A percentile compares a stretch with the other conserved stretches of the same genome.
These are phyloP conservation scores for Elsinoe batatas DNA, from an alignment of 2,329 filamentous ascomycete genomes.

Conservation along the genomic window DNA sequence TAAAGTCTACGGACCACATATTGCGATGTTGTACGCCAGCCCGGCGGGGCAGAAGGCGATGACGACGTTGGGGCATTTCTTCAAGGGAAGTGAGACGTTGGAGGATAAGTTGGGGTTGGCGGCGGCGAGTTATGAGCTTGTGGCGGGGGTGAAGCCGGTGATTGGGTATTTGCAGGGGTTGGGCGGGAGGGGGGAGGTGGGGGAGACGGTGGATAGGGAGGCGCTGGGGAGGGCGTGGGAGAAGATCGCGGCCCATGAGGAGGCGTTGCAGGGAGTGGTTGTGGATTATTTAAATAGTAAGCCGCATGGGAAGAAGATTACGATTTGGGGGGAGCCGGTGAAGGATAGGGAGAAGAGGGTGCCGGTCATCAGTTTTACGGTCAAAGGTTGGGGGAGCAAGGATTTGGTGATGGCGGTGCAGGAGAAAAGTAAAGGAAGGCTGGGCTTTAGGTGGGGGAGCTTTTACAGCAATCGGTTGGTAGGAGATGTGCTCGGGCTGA, in stretches of 20 bases:
- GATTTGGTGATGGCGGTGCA: constrained; percentile 55
- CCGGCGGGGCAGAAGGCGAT: constrained; percentile 46
- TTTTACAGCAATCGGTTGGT: constrained; percentile 59
- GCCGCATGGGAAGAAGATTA: constrained; percentile 35
- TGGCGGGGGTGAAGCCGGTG: constrained; percentile 52
- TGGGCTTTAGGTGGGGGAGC: constrained; percentile 56
- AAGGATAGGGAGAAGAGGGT: constrained; percentile 44
- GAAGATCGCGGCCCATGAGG: constrained; percentile 49
- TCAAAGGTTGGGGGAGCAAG: constrained; percentile 47
- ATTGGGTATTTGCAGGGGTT: constrained; percentile 40
- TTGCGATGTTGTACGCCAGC: constrained; percentile 60
- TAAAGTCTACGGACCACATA: constrained; percentile 70
- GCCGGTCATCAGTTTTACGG: constrained; percentile 57
- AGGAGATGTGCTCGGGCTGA: constrained; percentile 44
- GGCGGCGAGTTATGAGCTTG: constrained; percentile 60
- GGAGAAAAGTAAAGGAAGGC: constrained; percentile 37
- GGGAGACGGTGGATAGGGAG: constrained; percentile 41
- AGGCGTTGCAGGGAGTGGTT: constrained; percentile 47
- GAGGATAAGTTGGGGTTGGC: constrained; percentile 60
- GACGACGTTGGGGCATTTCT: constrained; percentile 54
- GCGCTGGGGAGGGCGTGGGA: constrained; percentile 36
- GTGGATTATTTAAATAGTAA: constrained; percentile 49
- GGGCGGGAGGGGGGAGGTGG: constrained; percentile 43
- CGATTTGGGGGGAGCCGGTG: constrained; percentile 48
- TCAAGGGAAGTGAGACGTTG: constrained; percentile 50